A percentile compares a stretch with the other conserved stretches of the same genome.
These are phyloP conservation scores for Trypanosoma vivax DNA, from an alignment of 208 protist genomes.

Conservation along the genomic window DNA sequence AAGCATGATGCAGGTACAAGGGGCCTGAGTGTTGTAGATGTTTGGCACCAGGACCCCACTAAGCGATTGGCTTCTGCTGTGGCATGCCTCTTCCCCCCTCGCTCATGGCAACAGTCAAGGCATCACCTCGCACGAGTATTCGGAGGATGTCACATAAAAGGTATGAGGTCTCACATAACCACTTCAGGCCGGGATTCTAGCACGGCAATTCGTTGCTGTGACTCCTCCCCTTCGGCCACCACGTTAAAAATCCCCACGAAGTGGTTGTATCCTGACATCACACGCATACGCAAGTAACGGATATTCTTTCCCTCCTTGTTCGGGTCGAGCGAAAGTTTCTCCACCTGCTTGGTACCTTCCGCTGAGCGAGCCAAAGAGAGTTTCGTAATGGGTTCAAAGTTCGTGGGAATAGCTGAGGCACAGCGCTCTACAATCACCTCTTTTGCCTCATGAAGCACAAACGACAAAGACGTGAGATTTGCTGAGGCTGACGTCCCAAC, in stretches of 20 bases:
- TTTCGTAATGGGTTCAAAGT: constrained; percentile 46
- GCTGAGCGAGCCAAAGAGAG: constrained; percentile 35
- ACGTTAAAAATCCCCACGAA: constrained; percentile 72
- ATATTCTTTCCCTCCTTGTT: constrained; percentile 46
- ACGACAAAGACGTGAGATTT: constrained; percentile 36
- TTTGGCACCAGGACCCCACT: too few relatives aligned
- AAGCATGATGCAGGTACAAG: too few relatives aligned
- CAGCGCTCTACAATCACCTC: constrained; percentile 48
- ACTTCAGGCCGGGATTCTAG: constrained; percentile 73
- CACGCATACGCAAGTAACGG: constrained; percentile 40
- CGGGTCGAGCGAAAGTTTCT: constrained; percentile 54
- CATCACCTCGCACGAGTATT: too few relatives aligned
- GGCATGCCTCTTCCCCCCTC: constrained; percentile 8
- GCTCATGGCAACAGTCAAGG: too few relatives aligned
- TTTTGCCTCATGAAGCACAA: constrained; percentile 72
- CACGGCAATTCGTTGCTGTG: constrained; percentile 76
- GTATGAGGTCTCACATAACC: constrained; percentile 35
- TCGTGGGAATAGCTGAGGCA: constrained; percentile 3
- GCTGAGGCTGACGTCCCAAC: constrained; percentile 47
- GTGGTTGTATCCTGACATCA: constrained; percentile 72
- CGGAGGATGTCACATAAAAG: too few relatives aligned
- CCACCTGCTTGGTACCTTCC: constrained; percentile 30
- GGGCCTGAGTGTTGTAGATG: too few relatives aligned
- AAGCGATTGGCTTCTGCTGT: too few relatives aligned
- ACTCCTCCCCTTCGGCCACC: constrained; percentile 69